phyloP scores from a whole-genome alignment of 306 rosid species.

The Glycine latifolia region DNA sequence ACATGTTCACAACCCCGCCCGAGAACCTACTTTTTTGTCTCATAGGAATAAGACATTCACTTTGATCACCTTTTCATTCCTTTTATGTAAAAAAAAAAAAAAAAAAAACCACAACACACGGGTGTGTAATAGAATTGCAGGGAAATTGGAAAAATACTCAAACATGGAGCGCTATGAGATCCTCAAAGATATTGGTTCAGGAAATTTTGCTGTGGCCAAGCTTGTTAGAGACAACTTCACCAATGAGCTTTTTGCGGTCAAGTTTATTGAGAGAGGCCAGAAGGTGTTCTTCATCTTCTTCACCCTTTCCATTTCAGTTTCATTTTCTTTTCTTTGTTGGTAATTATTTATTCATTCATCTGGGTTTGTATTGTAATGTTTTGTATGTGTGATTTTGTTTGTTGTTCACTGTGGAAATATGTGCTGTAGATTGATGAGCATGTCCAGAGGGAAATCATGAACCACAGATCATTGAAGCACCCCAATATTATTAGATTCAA shows the following conservation, averaged over 20 bases:
- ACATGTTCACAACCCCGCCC: conserved; percentile 23
- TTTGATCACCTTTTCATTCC: conserved; percentile 32
- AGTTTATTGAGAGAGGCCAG: conserved; percentile 85
- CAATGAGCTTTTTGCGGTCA: conserved; percentile 68
- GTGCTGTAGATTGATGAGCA: conserved; percentile 79
- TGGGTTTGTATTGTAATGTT: not conserved
- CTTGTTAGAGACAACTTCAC: conserved; percentile 64
- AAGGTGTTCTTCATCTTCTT: conserved; percentile 58
- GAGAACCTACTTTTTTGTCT: conserved; percentile 31
- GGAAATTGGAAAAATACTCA: not conserved
- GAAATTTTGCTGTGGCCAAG: conserved; percentile 86
- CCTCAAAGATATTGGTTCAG: conserved; percentile 78
- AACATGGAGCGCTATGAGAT: conserved; percentile 84
- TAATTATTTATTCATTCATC: conserved; percentile 17
- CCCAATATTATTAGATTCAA: conserved; percentile 83
- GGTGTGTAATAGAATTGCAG: conserved; percentile 11
- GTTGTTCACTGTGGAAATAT: not conserved
- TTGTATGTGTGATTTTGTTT: conserved; percentile 32
- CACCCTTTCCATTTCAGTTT: conserved; percentile 12
- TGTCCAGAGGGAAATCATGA: conserved; percentile 87
- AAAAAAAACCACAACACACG: too few species aligned
- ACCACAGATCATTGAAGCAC: conserved; percentile 90
- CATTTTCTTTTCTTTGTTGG: not conserved
- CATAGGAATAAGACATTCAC: conserved; percentile 5
- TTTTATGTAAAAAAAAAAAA: not conserved